Base-by-base conservation (phyloP, 768 basidiomycete species). In the Pisolithus marmoratus region DNA sequence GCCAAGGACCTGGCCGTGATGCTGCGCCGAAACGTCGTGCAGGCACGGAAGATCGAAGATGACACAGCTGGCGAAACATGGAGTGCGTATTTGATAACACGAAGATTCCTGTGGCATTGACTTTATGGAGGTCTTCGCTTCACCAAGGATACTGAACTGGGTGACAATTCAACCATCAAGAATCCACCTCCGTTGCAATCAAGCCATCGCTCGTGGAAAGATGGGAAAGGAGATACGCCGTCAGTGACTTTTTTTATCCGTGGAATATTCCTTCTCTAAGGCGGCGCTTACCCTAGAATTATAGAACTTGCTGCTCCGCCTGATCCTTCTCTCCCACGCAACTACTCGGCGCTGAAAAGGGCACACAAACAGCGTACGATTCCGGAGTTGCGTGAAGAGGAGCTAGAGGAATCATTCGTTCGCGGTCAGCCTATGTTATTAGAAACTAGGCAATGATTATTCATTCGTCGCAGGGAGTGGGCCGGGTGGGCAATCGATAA, bases 401-500 rank as follows among this genome's bases (percentile, higher is more conserved):
- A 96, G 60, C 54, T 95, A n/a, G 87, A 87, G 54, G 94, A 95
- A 70, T 72, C 76, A 20, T 95, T 95, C 67, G 87, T 94, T 47
- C 78, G 90, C 66, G 93, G 93, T 88, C 48, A 62, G 65, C 72
- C 58, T n/a, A 8, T 44, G 11, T 44, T 26, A 45, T 44, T 36
- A 37, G 14, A 29, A 49, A 41, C 47, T 20, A 23, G 49, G 52
- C 48, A 49, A 1, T 42, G 22, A 45, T 46, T n/a, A 19, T n/a
- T 58, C 26, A 64, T 51, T 46, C 29, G 9, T 2, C 45, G 24
- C 62, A 93, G 91, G 91, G 42, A 85, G 89, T 63, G 94, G 92
- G 17, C 92, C 93, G 55, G 94, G 94, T 26, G 94, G 94, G n/a
- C 94, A 97, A 75, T 93, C 91, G 24, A 85, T 95, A 65, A 95